Evolutionary conservation across 1,284 basidiomycete genomes (phyloP).

Genomic region (Irpex sp.): DNA sequence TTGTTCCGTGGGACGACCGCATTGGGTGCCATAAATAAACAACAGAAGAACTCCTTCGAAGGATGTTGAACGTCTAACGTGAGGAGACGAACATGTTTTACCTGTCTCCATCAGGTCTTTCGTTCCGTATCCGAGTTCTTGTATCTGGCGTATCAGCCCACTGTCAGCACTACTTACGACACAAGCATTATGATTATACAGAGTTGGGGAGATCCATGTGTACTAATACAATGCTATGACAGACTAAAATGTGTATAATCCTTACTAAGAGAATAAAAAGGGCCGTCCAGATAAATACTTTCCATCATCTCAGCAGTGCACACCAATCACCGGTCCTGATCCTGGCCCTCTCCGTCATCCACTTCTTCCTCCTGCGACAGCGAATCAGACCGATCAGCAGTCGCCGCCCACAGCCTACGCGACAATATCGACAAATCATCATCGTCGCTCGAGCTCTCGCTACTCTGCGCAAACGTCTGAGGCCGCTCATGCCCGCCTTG

Average conservation of each 20-base stretch:
- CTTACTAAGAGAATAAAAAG: neutral
- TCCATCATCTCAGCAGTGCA: no score
- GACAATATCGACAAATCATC: conserved; percentile 37
- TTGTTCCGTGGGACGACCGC: neutral
- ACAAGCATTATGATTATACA: neutral
- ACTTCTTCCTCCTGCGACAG: conserved; percentile 6
- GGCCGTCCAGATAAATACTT: neutral
- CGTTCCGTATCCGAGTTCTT: neutral
- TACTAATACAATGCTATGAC: neutral
- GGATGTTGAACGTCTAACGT: neutral
- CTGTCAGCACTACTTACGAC: neutral
- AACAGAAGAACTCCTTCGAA: neutral
- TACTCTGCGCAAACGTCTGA: conserved; percentile 44
- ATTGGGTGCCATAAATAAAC: neutral
- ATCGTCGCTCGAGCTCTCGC: conserved; percentile 61
- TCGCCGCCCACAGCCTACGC: conserved; percentile 13
- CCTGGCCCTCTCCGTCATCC: conserved; percentile 8
- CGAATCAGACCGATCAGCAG: neutral
- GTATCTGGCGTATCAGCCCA: neutral
- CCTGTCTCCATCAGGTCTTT: neutral
- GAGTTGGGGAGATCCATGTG: neutral
- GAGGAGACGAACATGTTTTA: neutral
- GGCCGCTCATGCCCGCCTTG: conserved; percentile 21
- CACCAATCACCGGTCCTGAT: neutral
- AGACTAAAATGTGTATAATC: neutral